Base-by-base conservation (phyloP, 2,329 filamentous ascomycete species). In the Xylaria sp. region DNA sequence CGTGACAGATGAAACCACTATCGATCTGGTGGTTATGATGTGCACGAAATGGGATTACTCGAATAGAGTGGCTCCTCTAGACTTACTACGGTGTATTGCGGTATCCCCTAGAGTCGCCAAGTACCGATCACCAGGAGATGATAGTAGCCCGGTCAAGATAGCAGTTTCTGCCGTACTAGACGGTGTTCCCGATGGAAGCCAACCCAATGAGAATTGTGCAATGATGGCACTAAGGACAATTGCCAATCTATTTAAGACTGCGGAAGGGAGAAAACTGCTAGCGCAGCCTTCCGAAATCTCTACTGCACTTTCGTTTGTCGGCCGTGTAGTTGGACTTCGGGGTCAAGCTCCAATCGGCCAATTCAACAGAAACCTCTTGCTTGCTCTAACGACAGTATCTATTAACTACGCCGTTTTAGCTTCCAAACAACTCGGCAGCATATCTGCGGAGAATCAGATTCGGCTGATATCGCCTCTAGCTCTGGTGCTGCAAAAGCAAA, bases 221-320 rank as follows among this genome's bases (percentile, higher is more conserved):
- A 97, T 98, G 91, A 92, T 99, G 85, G 90, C 91, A 0, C 85
- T 94, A 13, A 92, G 96, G 3, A 88, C 91, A 15, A 85, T 98
- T 58, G 91, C 90, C 36, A 99, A 99, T 75, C 83, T 98, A 8
- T 97, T 98, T 77, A 87, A 89, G 69, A 93, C 92, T 0, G 83
- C 88, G 0, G 85, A 91, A 66, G 96, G 96, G 18, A 89, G 92
- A 25, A 82, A 84, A 55, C 81, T 93, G 3, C 88, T 90, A 6
- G 86, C 88, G 13, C 82, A 82, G 23, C 83, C 84, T 52, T 88
- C 90, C 1, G 80, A 85, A 18, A 80, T 82, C 23, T 87, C 90
- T 49, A 84, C 86, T 48, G 87, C 92, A 4, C 83, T 93, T 4
- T 80, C 83, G 2, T 86, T 91, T 33, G 82, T 97, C 9, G 86